phyloP scores from a whole-genome alignment of 2,329 filamentous ascomycete genomes.

The Colletotrichum tofieldiae region DNA sequence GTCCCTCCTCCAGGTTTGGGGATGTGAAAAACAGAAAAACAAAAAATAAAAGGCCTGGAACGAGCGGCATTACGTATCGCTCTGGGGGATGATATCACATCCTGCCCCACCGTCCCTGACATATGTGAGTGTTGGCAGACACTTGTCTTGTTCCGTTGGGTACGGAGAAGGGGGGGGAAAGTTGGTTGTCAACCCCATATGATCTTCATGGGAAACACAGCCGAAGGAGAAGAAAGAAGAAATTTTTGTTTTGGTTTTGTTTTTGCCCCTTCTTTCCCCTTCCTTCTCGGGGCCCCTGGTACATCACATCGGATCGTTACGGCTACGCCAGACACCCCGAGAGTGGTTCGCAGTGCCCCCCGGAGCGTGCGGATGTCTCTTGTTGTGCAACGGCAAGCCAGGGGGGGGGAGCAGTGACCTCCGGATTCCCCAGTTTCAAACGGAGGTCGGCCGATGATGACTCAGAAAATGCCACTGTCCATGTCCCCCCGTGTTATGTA shows the following conservation, averaged over 20 bases:
- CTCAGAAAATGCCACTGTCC: constrained; percentile 19
- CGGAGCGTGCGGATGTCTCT: constrained; percentile 28
- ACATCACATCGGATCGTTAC: background rate
- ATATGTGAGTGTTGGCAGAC: constrained; percentile 21
- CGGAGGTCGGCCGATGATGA: constrained; percentile 13
- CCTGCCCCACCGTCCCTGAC: constrained; percentile 39
- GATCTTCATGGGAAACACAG: constrained; percentile 8
- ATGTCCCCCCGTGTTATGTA: constrained; percentile 31
- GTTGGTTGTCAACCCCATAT: constrained; percentile 7
- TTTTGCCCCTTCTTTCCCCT: background rate
- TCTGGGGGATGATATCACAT: constrained; percentile 41
- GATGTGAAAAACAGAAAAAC: background rate
- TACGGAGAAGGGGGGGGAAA: constrained; percentile 2
- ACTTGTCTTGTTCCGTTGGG: constrained; percentile 17
- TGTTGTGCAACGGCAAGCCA: background rate
- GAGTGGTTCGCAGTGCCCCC: background rate
- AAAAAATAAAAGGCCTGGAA: constrained; percentile 34
- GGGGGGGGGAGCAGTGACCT: constrained; percentile 6
- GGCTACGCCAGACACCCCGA: constrained; percentile 18
- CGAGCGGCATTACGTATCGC: constrained; percentile 39
- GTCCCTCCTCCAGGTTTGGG: background rate
- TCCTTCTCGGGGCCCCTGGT: background rate
- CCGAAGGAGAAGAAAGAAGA: background rate
- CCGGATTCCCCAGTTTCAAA: constrained; percentile 22
- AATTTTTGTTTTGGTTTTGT: background rate